Evolutionary conservation across 1,284 basidiomycete genomes (phyloP), one percentile per base, ranked within the genome.

Genomic region (Irpex lacteus): DNA sequence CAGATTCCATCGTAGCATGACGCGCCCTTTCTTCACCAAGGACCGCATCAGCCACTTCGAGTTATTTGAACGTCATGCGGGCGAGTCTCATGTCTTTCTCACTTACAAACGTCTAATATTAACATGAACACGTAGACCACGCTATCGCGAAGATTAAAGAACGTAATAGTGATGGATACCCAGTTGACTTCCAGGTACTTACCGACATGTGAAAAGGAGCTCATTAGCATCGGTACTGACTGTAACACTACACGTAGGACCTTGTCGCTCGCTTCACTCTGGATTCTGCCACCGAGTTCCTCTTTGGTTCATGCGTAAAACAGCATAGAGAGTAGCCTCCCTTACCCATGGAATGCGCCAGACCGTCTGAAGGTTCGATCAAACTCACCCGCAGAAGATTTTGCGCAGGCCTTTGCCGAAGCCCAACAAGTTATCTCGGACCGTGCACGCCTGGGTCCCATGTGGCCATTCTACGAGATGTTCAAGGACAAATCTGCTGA

Each of bases 381-480:
- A 37, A 32, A 44, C 38, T 60, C 64, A 7, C 54, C 56, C 2
- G 69, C 75, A 1, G 68, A 76, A 52, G 71, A 68, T 15, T 84
- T 84, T 66, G 73, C 78, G 2, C 67, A 70, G 4, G 78, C 81
- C 0, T 81, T 83, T 56, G 69, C 69, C 4, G 66, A 72, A 18
- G 81, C 77, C 0, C 80, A 82, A 67, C 52, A 66, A 4, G 65
- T 70, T 11, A 65, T 79, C 32, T 62, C 75, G 0, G 65, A 32
- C 21, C 76, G 84, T 13, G 64, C 68, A 37, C 67, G 72, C 11
- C 32, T 76, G 0, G 81, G 80, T n/a, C 65, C 63, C 64, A 18
- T 65, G 5, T 84, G 82, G 82, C 79, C 78, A 4, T 69, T 82
- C 32, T 62, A 63, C 1, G 81, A 84, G 61, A 77, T 82, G 21